phyloP scores from a whole-genome alignment of 176 grass and related monocot species.

The Aegilops umbellulata region DNA sequence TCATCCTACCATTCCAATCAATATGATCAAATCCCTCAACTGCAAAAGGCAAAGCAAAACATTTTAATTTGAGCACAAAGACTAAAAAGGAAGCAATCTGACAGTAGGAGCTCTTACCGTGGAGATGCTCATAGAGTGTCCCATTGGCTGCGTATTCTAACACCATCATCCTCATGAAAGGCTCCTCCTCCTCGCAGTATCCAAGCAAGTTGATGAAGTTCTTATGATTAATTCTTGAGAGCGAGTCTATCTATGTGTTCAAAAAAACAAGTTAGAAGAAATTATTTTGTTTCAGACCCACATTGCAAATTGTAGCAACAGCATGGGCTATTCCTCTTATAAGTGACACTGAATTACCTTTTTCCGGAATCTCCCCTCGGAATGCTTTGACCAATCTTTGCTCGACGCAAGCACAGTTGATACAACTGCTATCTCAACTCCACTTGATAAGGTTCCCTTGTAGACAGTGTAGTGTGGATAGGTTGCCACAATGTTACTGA shows the following conservation, averaged over 20 bases:
- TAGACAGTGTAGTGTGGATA: slow-evolving; percentile 82
- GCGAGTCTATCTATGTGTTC: slow-evolving; percentile 74
- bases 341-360: slow-evolving; percentile 57
- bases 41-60: slow-evolving; percentile 36
- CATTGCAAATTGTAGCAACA: not conserved
- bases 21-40: slow-evolving; percentile 92
- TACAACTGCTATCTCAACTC: slow-evolving; percentile 90
- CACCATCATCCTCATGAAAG: slow-evolving; percentile 99
- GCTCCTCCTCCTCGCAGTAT: slow-evolving; percentile 88
- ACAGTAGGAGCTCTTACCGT: slow-evolving; percentile 51
- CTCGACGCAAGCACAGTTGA: slow-evolving; percentile 59
- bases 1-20: slow-evolving; percentile 93
- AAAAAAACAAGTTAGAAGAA: slow-evolving; percentile 36
- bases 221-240: slow-evolving; percentile 97
- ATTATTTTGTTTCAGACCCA: slow-evolving; percentile 11
- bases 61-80: slow-evolving; percentile 28
- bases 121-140: slow-evolving; percentile 91
- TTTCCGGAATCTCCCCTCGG: slow-evolving; percentile 80
- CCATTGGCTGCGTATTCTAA: slow-evolving; percentile 88
- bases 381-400: slow-evolving; percentile 87
- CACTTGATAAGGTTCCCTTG: slow-evolving; percentile 96
- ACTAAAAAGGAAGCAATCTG: not conserved
- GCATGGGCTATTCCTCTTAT: not conserved
- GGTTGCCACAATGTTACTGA: slow-evolving; percentile 81
- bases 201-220: slow-evolving; percentile 95